Evolutionary conservation across 140 eudicot species (phyloP), one percentile per base, ranked within the genome.

Genomic region (Bidens hawaiensis): DNA sequence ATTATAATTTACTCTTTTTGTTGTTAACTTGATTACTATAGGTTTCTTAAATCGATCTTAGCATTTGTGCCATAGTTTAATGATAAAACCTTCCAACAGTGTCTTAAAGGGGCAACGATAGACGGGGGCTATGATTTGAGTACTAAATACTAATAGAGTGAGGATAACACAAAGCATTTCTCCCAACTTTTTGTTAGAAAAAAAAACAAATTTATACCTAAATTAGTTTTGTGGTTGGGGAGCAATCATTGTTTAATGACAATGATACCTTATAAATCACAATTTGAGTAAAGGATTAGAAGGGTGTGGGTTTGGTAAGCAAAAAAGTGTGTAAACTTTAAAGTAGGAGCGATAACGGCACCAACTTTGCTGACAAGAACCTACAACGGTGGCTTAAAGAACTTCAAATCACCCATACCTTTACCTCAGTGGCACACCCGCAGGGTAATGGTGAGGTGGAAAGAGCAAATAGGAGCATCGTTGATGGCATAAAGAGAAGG

Each of bases 91-190:
- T 69, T 69, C 5, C 19, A 52, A 59, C 48, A 6, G 51, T 31
- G 43, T 60, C 61, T 33, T 6, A 70, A 60, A 70, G 48, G 68
- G 48, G 62, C 22, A 70, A 70, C 60, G 75, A 70, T 60, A 48
- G 60, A 59, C 27, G 52, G 27, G 40, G 60, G 24, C 27, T 52
- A 56, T 60, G 68, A 48, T n/a, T 70, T 70, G 68, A 60, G 69
- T 49, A 70, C 62, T n/a, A n/a, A n/a, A n/a, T n/a, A n/a, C n/a
- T 34, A 49, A 70, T 60, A 16, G 61, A 60, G 69, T 60, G 50
- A 60, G 61, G 62, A 70, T 70, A 69, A 47, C 75, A 70, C 62
- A 62, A 70, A 70, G 68, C 75, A 68, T 70, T 49, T 70, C 36
- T 50, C 60, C 48, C 15, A 52, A 49, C 47, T 64, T 54, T 67